Evolutionary conservation across 306 rosid species (phyloP), one percentile per base, ranked within the genome.

Genomic region (Mimosa bimucronata): DNA sequence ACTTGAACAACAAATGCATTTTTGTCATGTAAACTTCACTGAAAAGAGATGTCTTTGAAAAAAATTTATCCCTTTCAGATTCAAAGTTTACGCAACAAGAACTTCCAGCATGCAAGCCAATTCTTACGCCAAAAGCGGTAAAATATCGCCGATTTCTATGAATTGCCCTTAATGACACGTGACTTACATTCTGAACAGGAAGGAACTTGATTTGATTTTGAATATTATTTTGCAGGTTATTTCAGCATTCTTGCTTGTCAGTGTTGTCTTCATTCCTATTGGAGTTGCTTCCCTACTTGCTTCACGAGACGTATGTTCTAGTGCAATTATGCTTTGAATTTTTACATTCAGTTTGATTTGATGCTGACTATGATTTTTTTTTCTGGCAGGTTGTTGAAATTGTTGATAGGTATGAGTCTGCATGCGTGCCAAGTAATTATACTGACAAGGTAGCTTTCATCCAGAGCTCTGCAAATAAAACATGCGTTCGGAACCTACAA

Each of bases 31-130:
- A 2, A 34, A 42, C 38, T 55, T 46, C 69, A 61, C 83, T 83
- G 52, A 89, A 60, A 29, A 29, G 66, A 60, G 28, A 65, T 74
- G 18, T 77, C 34, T 71, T 74, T 66, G 34, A 44, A 46, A 78
- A 70, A 50, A 61, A 10, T 6, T 77, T 53, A 9, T 44, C 41
- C 30, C 34, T 81, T 77, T 81, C 88, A 94, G 98, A 94, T 90
- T 94, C 98, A 28, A 91, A 84, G 79, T 94, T 94, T 83, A 94
- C 98, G 30, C 98, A 94, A 83, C 98, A 94, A 83, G 97, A 94
- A 65, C 98, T 94, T 87, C 98, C 98, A 62, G 98, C 98, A 0
- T 94, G 98, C 89, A 94, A 94, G 83, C 98, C 98, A 0, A 94
- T 94, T 84, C 98, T 94, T 31, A 94, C 98, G 0, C 98, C 98